These are phyloP conservation scores for Pseudodiploospora longispora DNA, from an alignment of 2,329 filamentous ascomycete genomes.

Conservation along the genomic window DNA sequence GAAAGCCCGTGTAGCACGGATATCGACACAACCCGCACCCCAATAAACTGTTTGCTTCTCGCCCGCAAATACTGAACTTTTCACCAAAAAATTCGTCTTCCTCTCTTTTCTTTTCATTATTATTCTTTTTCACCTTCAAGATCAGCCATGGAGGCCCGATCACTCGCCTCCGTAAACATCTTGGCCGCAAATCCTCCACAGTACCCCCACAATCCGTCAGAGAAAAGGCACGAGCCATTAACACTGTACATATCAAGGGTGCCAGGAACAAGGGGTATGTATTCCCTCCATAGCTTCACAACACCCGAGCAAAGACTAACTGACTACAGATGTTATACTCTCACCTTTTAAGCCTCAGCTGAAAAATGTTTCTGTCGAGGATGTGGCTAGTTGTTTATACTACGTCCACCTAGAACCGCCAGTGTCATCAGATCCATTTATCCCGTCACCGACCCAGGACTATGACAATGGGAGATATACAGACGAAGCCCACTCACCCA, in stretches of 20 bases:
- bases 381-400: constrained; percentile 82
- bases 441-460: constrained; percentile 17
- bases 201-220: constrained; percentile 71
- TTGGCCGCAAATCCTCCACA: constrained; percentile 81
- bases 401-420: constrained; percentile 66
- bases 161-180: constrained; percentile 68
- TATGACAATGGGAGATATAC: constrained; percentile 33
- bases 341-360: constrained; percentile 82
- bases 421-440: constrained; percentile 40
- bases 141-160: constrained; percentile 63
- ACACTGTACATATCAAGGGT: constrained; percentile 89
- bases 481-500: constrained; percentile 32
- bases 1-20: too few relatives aligned
- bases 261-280: constrained; percentile 75
- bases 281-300: constrained; percentile 3
- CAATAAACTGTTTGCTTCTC: too few relatives aligned
- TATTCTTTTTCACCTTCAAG: too few relatives aligned
- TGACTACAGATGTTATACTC: constrained; percentile 69
- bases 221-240: constrained; percentile 60
- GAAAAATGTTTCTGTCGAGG: constrained; percentile 81
- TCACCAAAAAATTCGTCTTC: too few relatives aligned
- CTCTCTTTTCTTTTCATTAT: too few relatives aligned
- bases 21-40: too few relatives aligned
- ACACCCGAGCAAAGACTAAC: constrained; percentile 6
- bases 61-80: too few relatives aligned